These are phyloP conservation scores for Raffaelea albimanens DNA, from an alignment of 2,329 filamentous ascomycete species.

Conservation along the genomic window DNA sequence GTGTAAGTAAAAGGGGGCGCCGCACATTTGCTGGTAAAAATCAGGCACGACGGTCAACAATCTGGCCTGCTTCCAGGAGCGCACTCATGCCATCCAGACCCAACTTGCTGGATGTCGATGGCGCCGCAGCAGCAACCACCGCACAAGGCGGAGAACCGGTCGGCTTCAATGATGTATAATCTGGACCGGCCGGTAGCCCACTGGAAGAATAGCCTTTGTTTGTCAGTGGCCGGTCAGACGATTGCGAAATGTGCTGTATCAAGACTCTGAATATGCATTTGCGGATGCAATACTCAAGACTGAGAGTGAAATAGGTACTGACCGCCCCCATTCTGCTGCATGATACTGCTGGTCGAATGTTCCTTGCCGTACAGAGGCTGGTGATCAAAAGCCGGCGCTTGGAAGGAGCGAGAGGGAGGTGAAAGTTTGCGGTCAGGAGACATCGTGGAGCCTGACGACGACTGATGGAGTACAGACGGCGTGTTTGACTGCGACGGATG, in stretches of 20 bases:
- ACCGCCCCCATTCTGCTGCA: constrained; percentile 11
- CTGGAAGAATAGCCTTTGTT: constrained; percentile 15
- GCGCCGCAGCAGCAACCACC: not conserved
- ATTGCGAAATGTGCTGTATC: no score
- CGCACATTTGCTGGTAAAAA: no score
- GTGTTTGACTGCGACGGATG: not conserved
- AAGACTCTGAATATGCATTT: no score
- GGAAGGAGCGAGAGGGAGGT: not conserved
- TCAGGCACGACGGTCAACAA: constrained; percentile 35
- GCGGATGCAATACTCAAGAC: no score
- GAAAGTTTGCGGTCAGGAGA: not conserved
- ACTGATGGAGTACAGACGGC: not conserved
- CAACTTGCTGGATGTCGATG: constrained; percentile 2
- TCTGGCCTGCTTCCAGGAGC: constrained; percentile 48
- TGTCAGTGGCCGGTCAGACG: constrained; percentile 3
- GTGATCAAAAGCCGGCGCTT: not conserved
- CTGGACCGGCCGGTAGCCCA: constrained; percentile 3
- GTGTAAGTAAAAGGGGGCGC: no score
- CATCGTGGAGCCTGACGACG: not conserved
- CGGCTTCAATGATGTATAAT: not conserved
- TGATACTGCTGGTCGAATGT: not conserved
- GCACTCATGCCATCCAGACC: constrained; percentile 50
- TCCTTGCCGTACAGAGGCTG: constrained; percentile 3
- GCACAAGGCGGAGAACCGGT: constrained; percentile 1
- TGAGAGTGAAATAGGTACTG: constrained; percentile 1